phyloP scores from a whole-genome alignment of 305 asterid genomes.

The Plantago coronopus region DNA sequence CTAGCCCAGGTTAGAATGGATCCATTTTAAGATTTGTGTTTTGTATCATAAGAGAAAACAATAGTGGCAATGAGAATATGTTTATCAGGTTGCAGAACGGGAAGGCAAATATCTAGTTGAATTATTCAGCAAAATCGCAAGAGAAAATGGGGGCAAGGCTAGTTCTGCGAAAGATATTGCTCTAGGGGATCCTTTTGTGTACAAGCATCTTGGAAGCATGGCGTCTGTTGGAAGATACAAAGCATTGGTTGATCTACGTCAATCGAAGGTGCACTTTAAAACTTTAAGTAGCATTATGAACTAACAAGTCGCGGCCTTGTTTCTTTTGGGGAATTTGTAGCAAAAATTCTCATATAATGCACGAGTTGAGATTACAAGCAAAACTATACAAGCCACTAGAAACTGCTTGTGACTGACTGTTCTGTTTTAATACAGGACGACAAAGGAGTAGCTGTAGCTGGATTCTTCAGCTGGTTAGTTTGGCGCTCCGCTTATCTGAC shows the following conservation, averaged over 20 bases:
- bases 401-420: neutral
- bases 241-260: constrained; percentile 71
- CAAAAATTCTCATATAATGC: neutral
- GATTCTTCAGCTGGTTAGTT: constrained; percentile 69
- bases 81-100: constrained; percentile 69
- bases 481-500: constrained; percentile 94
- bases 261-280: constrained; percentile 48
- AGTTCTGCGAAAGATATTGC: constrained; percentile 44
- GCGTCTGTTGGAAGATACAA: constrained; percentile 70
- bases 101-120: constrained; percentile 79
- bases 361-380: neutral
- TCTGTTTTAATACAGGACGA: constrained; percentile 41
- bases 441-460: constrained; percentile 65
- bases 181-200: constrained; percentile 69
- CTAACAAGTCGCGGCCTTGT: too few relatives aligned
- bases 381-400: neutral
- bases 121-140: constrained; percentile 50
- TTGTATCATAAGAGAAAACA: neutral
- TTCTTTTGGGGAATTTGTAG: neutral
- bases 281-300: too few relatives aligned
- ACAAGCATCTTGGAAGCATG: constrained; percentile 51
- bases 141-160: constrained; percentile 61
- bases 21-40: neutral
- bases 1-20: constrained; percentile 65
- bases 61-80: neutral